A percentile compares a stretch with the other conserved stretches of the same genome.
Evolutionary conservation across 805 yeast genomes (phyloP).

Genomic region (Pichia pseudocactophila): DNA sequence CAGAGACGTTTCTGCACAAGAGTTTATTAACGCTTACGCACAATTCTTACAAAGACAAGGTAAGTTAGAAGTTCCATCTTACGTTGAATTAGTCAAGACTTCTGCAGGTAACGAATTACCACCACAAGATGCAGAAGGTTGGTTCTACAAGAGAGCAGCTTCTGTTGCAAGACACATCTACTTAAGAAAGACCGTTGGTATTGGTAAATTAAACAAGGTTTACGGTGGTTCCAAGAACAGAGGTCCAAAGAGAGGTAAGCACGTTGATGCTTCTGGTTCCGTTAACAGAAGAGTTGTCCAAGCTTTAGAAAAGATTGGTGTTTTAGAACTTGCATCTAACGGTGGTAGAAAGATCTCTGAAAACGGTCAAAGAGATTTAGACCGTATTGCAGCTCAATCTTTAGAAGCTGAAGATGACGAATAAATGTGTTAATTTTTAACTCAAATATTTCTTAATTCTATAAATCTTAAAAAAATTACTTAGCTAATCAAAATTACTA

Average conservation of each 20-base stretch:
- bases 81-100: slow-evolving; percentile 99
- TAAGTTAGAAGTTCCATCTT: slow-evolving; percentile 98
- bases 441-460: not conserved
- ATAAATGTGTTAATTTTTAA: slow-evolving; percentile 18
- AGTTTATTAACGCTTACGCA: slow-evolving; percentile 98
- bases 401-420: slow-evolving; percentile 79
- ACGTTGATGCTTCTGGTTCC: slow-evolving; percentile 98
- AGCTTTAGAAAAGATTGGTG: slow-evolving; percentile 97
- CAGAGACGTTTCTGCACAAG: slow-evolving; percentile 99
- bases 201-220: slow-evolving; percentile 96
- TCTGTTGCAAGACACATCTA: slow-evolving; percentile 99
- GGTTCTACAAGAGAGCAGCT: slow-evolving; percentile 99
- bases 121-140: slow-evolving; percentile 98
- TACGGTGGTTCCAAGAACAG: slow-evolving; percentile 99
- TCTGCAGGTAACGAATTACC: slow-evolving; percentile 98
- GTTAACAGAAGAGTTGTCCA: slow-evolving; percentile 98
- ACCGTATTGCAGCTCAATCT: slow-evolving; percentile 99
- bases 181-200: slow-evolving; percentile 99
- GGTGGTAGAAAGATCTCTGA: slow-evolving; percentile 99
- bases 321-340: slow-evolving; percentile 90
- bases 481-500: not conserved
- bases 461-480: slow-evolving; percentile 1
- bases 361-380: slow-evolving; percentile 99
- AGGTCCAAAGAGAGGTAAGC: slow-evolving; percentile 98
- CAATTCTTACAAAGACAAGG: slow-evolving; percentile 99